phyloP scores from a whole-genome alignment of 305 asterid genomes.

The Withania somnifera region DNA sequence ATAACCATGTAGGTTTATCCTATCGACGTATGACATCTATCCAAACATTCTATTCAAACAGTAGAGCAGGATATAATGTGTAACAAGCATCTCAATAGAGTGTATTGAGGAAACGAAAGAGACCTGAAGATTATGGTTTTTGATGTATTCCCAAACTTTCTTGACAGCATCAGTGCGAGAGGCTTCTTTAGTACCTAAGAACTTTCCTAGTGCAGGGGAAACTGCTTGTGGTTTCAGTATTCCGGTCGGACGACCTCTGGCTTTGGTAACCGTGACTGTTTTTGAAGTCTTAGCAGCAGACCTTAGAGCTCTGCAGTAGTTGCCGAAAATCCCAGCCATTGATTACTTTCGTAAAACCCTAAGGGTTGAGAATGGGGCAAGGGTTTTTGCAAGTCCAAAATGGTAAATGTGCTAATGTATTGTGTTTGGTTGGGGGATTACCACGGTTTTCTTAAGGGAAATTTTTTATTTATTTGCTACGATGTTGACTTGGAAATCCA shows the following conservation, averaged over 20 bases:
- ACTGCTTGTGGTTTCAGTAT: constrained; percentile 31
- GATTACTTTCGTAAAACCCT: background rate
- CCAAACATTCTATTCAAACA: too few relatives aligned
- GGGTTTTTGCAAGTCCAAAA: too few relatives aligned
- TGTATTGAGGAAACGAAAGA: background rate
- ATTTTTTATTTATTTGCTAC: too few relatives aligned
- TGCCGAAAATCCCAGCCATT: constrained; percentile 7
- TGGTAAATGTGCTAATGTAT: too few relatives aligned
- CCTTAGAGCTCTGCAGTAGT: background rate
- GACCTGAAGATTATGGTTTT: constrained; percentile 45
- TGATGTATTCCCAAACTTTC: constrained; percentile 46
- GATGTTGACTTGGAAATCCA: too few relatives aligned
- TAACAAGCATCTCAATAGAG: too few relatives aligned
- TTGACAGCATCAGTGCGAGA: constrained; percentile 46
- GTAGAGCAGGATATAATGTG: too few relatives aligned
- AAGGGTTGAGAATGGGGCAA: too few relatives aligned
- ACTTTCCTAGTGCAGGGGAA: constrained; percentile 41
- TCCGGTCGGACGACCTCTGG: constrained; percentile 15
- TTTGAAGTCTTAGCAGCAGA: constrained; percentile 5
- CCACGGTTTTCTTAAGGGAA: too few relatives aligned
- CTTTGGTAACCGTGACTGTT: constrained; percentile 2
- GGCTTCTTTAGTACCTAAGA: constrained; percentile 36
- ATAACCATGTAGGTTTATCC: too few relatives aligned
- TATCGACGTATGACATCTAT: too few relatives aligned
- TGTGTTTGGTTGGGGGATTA: too few relatives aligned